phyloP scores from a whole-genome alignment of 805 yeast species.

The Pichia membranifaciens region DNA sequence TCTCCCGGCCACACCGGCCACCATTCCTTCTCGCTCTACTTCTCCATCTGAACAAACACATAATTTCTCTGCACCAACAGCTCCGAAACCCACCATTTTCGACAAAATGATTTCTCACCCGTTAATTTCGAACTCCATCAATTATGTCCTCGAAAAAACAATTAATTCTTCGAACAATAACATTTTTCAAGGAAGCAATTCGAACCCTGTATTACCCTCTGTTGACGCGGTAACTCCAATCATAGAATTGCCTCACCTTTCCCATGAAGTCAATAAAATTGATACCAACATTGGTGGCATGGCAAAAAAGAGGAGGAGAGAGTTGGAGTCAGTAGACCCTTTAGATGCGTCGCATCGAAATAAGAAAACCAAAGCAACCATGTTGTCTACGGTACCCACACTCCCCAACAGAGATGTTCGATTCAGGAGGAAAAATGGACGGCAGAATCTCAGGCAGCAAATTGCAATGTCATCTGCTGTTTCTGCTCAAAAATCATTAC shows the following conservation, averaged over 20 bases:
- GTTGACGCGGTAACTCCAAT: neutral
- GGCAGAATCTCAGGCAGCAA: constrained; percentile 23
- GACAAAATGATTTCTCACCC: constrained; percentile 35
- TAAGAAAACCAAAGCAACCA: neutral
- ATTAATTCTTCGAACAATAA: constrained; percentile 26
- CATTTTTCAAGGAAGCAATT: constrained; percentile 8
- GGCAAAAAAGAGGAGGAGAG: constrained; percentile 1
- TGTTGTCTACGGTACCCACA: neutral
- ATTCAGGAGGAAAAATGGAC: neutral
- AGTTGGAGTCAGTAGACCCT: neutral
- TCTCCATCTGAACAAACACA: neutral
- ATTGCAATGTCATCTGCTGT: constrained; percentile 28
- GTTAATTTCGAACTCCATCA: constrained; percentile 31
- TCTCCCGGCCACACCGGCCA: constrained; percentile 1
- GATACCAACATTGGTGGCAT: neutral
- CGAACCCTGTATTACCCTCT: neutral
- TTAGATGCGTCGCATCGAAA: neutral
- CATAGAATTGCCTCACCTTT: neutral
- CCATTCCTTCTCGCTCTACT: neutral
- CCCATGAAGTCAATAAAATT: neutral
- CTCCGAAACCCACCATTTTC: constrained; percentile 22
- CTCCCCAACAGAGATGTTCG: neutral
- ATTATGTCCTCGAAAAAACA: constrained; percentile 33
- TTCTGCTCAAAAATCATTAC: constrained; percentile 27
- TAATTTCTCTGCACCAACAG: neutral